Evolutionary conservation across 1,139 yeast genomes (phyloP).

Genomic region (Debaryomycetaceae sp.): DNA sequence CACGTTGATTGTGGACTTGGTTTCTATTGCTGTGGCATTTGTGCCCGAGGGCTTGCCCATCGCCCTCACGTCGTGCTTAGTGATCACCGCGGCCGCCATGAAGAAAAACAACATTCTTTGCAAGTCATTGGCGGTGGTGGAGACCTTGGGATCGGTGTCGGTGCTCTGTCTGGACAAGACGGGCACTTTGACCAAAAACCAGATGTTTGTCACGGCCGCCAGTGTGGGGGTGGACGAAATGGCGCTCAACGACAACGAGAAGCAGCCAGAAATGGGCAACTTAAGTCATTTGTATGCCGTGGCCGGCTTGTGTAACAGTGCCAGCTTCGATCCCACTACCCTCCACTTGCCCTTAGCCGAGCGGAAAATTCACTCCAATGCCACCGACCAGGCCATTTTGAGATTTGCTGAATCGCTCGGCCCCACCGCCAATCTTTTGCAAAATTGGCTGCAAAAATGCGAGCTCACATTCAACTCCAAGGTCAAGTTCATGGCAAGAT

Average conservation of each 20-base stretch:
- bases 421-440: conserved; percentile 11
- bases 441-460: conserved; percentile 20
- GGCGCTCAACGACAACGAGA: conserved; percentile 2
- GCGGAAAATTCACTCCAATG: conserved; percentile 38
- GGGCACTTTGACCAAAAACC: conserved; percentile 32
- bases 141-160: conserved; percentile 32
- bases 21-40: conserved; percentile 30
- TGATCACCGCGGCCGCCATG: conserved; percentile 29
- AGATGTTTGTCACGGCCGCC: conserved; percentile 26
- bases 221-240: conserved; percentile 17
- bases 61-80: conserved; percentile 30
- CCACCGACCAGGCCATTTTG: conserved; percentile 45
- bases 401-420: conserved; percentile 27
- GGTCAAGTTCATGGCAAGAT: conserved; percentile 43
- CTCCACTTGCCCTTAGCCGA: conserved; percentile 13
- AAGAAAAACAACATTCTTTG: conserved; percentile 25
- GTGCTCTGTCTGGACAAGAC: conserved; percentile 34
- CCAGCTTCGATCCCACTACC: conserved; percentile 19
- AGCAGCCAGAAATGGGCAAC: conserved; percentile 4
- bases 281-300: conserved; percentile 18
- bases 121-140: conserved; percentile 28
- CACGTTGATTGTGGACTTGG: conserved; percentile 27
- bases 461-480: conserved; percentile 46
- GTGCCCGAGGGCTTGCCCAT: conserved; percentile 37
- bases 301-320: conserved; percentile 40